phyloP scores from a whole-genome alignment of 2,329 filamentous ascomycete species.

The Graphium sp. region DNA sequence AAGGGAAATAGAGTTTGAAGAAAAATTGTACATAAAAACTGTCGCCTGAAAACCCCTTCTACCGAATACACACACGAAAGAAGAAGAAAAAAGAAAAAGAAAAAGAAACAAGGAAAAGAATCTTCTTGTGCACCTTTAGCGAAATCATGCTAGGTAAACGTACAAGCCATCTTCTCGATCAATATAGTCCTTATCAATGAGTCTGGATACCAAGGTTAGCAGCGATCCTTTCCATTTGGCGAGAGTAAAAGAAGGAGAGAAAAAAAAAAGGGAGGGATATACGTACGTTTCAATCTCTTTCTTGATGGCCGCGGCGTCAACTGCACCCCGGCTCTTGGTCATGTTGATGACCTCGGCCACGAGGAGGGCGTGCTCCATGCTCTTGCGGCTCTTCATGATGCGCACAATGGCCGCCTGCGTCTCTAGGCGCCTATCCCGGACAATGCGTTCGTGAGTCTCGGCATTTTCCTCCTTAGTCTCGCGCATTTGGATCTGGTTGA shows the following conservation, averaged over 20 bases:
- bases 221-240: background rate
- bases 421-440: constrained; percentile 82
- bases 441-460: constrained; percentile 79
- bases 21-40: background rate
- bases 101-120: background rate
- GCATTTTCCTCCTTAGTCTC: constrained; percentile 93
- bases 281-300: constrained; percentile 86
- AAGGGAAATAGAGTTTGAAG: background rate
- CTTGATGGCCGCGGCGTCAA: constrained; percentile 84
- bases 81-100: background rate
- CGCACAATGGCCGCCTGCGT: constrained; percentile 93
- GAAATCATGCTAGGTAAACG: constrained; percentile 53
- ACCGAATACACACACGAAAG: background rate
- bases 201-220: constrained; percentile 25
- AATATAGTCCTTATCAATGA: constrained; percentile 89
- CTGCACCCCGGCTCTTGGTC: constrained; percentile 69
- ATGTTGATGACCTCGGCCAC: constrained; percentile 85
- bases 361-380: constrained; percentile 69
- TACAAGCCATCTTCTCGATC: constrained; percentile 61
- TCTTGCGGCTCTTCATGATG: constrained; percentile 92
- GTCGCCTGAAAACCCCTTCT: background rate
- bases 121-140: too few species aligned
- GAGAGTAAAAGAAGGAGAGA: background rate
- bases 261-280: constrained; percentile 1
- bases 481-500: constrained; percentile 95